Base-by-base conservation (phyloP, 2,329 filamentous ascomycete genomes). In the Sphaceloma murrayae region DNA sequence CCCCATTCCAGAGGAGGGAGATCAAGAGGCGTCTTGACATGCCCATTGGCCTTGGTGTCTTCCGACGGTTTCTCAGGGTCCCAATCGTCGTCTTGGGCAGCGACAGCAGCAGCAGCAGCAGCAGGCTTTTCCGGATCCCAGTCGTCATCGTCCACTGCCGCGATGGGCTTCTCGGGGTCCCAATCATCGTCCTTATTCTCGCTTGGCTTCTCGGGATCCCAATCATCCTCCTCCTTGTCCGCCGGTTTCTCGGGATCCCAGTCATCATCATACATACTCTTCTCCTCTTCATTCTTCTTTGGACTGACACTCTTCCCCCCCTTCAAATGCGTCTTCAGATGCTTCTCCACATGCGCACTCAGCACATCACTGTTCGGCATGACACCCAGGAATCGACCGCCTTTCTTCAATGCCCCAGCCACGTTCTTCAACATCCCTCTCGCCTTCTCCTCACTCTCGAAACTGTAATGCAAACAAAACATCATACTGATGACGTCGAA, bases 391-490 rank as follows among this genome's bases (percentile, higher is more conserved):
- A 98, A 93, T 27, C 87, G 79, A 1, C 91, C 91, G 17, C 91
- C 91, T 60, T 96, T 95, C 62, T 89, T 94, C 56, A 98, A 65
- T 2, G 84, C 77, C 1, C 87, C 84, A 0, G 91, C 82, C 2
- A 98, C 89, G 58, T 98, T 98, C 56, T 80, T 77, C 46, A 98
- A 73, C 91, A 98, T 96, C 50, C 78, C 84, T 33, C 86, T 78
- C 2, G 89, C 86, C 62, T 94, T 93, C 36, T 78, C 76, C 62
- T 98, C 89, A 43, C 73, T 85, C 67, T 96, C 91, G 54, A 96
- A 98, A 4, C 91, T 88, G 62, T 98, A 98, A 66, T 98, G 91
- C 79, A 98, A 91, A 57, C 87, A 93, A 63, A 98, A 98, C 91
- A 98, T 98, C 77, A 94, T 94, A 58, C 82, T 87, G 51, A 98